Conservation (phyloP, 768 basidiomycete species). For the Lactarius hengduanensis region DNA sequence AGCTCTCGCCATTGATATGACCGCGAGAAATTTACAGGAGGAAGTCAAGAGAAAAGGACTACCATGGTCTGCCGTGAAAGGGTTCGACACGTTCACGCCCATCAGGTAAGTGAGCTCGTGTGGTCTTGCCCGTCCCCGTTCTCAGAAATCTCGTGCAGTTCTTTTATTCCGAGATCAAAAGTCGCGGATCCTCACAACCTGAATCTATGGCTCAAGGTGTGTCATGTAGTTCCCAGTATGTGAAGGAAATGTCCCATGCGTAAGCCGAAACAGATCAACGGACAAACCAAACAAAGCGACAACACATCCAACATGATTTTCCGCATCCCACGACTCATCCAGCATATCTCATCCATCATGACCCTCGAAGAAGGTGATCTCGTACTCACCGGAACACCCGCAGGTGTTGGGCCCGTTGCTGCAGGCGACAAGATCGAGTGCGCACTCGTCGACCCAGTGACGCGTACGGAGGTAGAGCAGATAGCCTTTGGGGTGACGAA, state of each 20-base stretch:
- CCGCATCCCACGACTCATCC: slow-evolving; percentile 80
- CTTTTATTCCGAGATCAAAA: slow-evolving; percentile 75
- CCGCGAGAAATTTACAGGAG: slow-evolving; percentile 93
- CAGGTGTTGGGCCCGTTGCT: slow-evolving; percentile 77
- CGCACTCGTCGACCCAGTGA: slow-evolving; percentile 51
- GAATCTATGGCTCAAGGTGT: slow-evolving; percentile 70
- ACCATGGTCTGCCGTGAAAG: slow-evolving; percentile 98
- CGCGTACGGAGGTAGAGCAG: slow-evolving; percentile 54
- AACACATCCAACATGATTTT: slow-evolving; percentile 91
- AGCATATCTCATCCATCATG: slow-evolving; percentile 95
- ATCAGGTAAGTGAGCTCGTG: slow-evolving; percentile 57
- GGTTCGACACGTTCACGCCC: slow-evolving; percentile 95
- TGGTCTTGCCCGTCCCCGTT: background rate
- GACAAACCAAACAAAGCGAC: slow-evolving; percentile 77
- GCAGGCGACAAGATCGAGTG: slow-evolving; percentile 83
- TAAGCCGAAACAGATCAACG: slow-evolving; percentile 65
- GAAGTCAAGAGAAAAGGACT: slow-evolving; percentile 88
- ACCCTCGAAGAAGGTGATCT: slow-evolving; percentile 95
- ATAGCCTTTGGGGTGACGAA: slow-evolving; percentile 65
- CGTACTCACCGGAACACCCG: slow-evolving; percentile 89
- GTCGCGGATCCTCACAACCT: slow-evolving; percentile 76
- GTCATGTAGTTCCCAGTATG: slow-evolving; percentile 3
- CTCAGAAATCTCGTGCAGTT: slow-evolving; percentile 39
- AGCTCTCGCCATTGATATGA: slow-evolving; percentile 97
- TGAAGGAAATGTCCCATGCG: background rate